Conservation (phyloP, 2,329 filamentous ascomycete species). For the Colletotrichum sp. region DNA sequence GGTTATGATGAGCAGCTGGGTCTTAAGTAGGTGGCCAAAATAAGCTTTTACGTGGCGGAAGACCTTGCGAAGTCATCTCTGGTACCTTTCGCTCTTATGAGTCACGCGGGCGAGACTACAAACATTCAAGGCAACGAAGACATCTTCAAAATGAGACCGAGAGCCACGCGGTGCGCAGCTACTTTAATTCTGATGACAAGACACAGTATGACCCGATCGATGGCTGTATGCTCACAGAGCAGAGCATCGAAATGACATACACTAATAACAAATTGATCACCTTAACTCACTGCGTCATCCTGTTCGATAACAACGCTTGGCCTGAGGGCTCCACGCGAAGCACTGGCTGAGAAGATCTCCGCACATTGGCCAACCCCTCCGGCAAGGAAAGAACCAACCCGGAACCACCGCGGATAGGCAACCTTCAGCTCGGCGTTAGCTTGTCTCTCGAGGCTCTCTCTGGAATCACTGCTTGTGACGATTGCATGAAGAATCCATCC, state of each 20-base stretch:
- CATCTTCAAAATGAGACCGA: rapidly evolving
- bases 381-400: background rate
- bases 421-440: background rate
- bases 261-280: background rate
- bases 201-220: background rate
- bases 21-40: background rate
- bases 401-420: background rate
- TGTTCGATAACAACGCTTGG: background rate
- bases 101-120: background rate
- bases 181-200: too few species aligned
- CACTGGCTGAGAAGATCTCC: background rate
- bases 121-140: too few species aligned
- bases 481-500: background rate
- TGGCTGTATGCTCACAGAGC: background rate
- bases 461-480: background rate
- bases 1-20: background rate
- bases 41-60: background rate
- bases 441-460: background rate
- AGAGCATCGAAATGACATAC: background rate
- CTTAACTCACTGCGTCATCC: background rate
- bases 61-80: background rate
- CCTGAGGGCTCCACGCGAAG: background rate
- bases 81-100: rapidly evolving
- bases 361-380: background rate
- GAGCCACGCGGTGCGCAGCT: rapidly evolving